These are phyloP conservation scores for Colletotrichum tropicicola DNA, from an alignment of 2,329 filamentous ascomycete species.

Conservation along the genomic window DNA sequence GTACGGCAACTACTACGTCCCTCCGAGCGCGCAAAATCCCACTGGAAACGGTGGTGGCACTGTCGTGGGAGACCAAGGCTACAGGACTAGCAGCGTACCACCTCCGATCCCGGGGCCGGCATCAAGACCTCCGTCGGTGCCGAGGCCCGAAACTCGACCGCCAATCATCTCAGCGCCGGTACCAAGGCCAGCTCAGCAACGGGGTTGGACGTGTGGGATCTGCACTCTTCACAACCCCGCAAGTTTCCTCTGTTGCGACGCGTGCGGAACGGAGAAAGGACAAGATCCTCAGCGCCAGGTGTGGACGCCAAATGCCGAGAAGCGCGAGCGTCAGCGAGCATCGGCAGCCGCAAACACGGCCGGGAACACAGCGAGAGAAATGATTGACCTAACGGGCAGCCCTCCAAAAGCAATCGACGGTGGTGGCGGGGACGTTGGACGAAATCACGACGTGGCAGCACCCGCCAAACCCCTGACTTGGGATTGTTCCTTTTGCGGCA, in stretches of 20 bases:
- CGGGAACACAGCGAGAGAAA: not conserved
- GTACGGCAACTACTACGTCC: constrained; percentile 64
- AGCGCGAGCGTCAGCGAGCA: constrained; percentile 32
- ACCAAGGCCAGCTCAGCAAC: constrained; percentile 19
- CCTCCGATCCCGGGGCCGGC: constrained; percentile 14
- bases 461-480: constrained; percentile 47
- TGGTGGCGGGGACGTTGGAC: too few species aligned
- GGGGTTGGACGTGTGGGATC: constrained; percentile 60
- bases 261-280: constrained; percentile 51
- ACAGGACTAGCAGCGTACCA: constrained; percentile 17
- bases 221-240: constrained; percentile 67
- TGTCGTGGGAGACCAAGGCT: constrained; percentile 35
- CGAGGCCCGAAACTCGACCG: constrained; percentile 11
- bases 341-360: constrained; percentile 22
- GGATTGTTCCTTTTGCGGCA: constrained; percentile 62
- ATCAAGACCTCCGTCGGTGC: constrained; percentile 32
- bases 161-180: not conserved
- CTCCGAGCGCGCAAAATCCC: constrained; percentile 59
- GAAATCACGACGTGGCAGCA: constrained; percentile 20
- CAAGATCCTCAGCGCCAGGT: constrained; percentile 29
- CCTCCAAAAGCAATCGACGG: constrained; percentile 34
- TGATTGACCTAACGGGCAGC: constrained; percentile 46
- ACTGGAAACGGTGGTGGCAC: constrained; percentile 51
- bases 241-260: constrained; percentile 63
- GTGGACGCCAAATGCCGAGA: constrained; percentile 34